Evolutionary conservation across 371 early-diverging fungal genomes (phyloP).

Genomic region (Apophysomyces trapeziformis): DNA sequence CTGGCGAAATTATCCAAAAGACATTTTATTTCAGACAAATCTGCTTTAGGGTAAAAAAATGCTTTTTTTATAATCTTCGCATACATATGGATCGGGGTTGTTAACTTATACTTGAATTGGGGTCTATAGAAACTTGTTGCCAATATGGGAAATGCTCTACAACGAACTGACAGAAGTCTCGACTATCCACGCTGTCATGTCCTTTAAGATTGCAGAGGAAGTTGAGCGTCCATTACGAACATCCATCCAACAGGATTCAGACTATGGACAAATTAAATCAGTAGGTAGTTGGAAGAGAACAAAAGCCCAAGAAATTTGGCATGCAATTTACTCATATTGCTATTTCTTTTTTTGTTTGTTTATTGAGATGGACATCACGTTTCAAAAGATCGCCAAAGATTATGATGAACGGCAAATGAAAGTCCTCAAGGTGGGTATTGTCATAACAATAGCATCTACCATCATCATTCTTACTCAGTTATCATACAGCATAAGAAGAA

Average conservation of each 20-base stretch:
- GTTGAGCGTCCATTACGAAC: slow-evolving; percentile 49
- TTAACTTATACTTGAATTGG: not conserved
- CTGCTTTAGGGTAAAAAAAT: slow-evolving; percentile 47
- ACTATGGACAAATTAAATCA: slow-evolving; percentile 25
- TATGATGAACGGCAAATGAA: slow-evolving; percentile 53
- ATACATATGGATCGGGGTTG: not conserved
- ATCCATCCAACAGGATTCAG: slow-evolving; percentile 19
- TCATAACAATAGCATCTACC: no score
- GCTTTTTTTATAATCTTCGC: not conserved
- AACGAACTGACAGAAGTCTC: slow-evolving; percentile 49
- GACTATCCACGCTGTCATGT: slow-evolving; percentile 46
- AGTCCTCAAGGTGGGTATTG: slow-evolving; percentile 29
- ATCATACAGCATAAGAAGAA: slow-evolving; percentile 37
- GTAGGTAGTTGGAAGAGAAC: slow-evolving; percentile 14
- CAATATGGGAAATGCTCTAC: slow-evolving; percentile 49
- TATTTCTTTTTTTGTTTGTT: not conserved
- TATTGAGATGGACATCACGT: slow-evolving; percentile 40
- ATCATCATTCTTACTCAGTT: not conserved
- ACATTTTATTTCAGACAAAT: slow-evolving; percentile 48
- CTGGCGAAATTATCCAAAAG: slow-evolving; percentile 55
- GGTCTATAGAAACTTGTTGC: slow-evolving; percentile 19
- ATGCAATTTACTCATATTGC: no score
- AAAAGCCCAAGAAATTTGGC: not conserved
- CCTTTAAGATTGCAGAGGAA: slow-evolving; percentile 48
- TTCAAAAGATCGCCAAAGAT: slow-evolving; percentile 48